These are phyloP conservation scores for Elasticomyces elasticus DNA, from an alignment of 495 filamentous ascomycete genomes.

Conservation along the genomic window DNA sequence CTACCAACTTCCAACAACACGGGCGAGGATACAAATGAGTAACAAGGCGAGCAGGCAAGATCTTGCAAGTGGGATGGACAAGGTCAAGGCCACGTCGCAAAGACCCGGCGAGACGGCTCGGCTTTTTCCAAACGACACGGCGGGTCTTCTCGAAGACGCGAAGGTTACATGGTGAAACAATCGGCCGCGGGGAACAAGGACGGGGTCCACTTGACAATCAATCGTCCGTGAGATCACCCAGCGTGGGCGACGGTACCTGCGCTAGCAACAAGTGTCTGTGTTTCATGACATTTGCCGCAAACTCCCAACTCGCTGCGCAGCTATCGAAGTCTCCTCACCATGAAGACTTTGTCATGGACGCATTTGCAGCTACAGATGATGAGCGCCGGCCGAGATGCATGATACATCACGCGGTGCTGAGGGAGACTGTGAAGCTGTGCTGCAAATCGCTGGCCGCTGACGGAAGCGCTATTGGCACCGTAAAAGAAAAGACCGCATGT, in stretches of 20 bases:
- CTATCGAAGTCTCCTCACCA: constrained; percentile 1
- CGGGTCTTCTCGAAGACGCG: constrained; percentile 8
- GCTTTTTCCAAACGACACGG: not conserved
- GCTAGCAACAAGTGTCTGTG: not conserved
- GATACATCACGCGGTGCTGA: too few relatives aligned
- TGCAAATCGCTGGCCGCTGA: too few relatives aligned
- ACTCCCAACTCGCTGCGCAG: too few relatives aligned
- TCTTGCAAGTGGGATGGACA: too few relatives aligned
- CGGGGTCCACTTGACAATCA: not conserved
- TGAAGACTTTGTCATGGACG: not conserved
- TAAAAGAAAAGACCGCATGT: not conserved
- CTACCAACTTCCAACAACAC: too few relatives aligned
- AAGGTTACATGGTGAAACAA: constrained; percentile 14
- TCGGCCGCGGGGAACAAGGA: not conserved
- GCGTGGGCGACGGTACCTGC: not conserved
- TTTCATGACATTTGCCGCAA: constrained; percentile 3
- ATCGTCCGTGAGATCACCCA: not conserved
- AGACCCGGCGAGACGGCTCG: not conserved
- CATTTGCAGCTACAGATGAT: too few relatives aligned
- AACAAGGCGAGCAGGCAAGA: not conserved
- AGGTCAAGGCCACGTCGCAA: too few relatives aligned
- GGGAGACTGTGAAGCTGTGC: too few relatives aligned
- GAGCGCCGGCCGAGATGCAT: too few relatives aligned
- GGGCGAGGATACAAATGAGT: too few relatives aligned
- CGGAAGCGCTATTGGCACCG: constrained; percentile 4